Base-by-base conservation (phyloP, 2,329 filamentous ascomycete genomes). In the Curvularia hawaiiensis region DNA sequence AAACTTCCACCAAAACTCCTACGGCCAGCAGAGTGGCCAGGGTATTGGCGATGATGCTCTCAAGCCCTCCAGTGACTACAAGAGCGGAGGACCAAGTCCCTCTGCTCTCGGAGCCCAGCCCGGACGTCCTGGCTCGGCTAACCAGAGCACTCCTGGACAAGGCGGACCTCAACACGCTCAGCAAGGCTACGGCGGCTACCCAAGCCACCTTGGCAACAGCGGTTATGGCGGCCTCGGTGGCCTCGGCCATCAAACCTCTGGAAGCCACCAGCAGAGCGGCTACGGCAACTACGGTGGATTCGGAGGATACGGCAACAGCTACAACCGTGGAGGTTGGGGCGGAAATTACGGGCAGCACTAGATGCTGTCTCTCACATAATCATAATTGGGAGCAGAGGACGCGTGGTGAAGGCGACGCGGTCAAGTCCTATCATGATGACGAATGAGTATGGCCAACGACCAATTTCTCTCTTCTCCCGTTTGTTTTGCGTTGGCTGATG, bases 71-170 rank as follows among this genome's bases (percentile, higher is more conserved):
- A 82, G 83, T 60, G 80, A 85, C 20, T 77, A 82, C 46, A 86
- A 87, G 77, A 71, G 68, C 26, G 81, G 80, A 43, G 83, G 85
- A 11, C 85, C 86, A 28, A 87, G 85, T 62, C 85, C 85, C 26
- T 84, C 83, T 55, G 77, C 79, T 11, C 79, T 88, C 39, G 84
- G 84, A 46, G 69, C 72, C 38, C 85, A 88, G 70, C 84, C 84
- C 44, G 85, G 85, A 63, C 84, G 86, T 60, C 86, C 86, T 39
- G 85, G 84, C 41, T 88, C 86, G 38, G 85, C 85, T 8, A 83
- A 84, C 30, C 88, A 87, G 75, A 86, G 79, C 67, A 80, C 79
- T 24, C 81, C 79, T 39, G 80, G 81, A 44, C 82, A 84, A 67
- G 78, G 79, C 54, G 74, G 72, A 70, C 84, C 84, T 46, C 81